These are phyloP conservation scores for Aspergillus sergii DNA, from an alignment of 2,329 filamentous ascomycete genomes.

Conservation along the genomic window DNA sequence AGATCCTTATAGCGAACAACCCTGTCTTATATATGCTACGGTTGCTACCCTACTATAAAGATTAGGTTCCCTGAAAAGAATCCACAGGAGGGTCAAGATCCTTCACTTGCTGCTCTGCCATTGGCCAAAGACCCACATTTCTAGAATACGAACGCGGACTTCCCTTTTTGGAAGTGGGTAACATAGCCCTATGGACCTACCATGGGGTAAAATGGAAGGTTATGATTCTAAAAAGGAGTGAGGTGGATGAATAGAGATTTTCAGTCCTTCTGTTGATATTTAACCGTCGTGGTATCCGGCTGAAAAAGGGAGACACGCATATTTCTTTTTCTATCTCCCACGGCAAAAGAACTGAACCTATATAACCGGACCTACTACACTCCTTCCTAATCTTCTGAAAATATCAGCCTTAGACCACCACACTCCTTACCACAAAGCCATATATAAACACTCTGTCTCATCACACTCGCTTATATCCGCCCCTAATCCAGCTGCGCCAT, in stretches of 20 bases:
- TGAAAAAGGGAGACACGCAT: rapidly evolving
- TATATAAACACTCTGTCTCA: neutral
- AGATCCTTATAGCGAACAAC: neutral
- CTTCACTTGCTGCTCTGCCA: neutral
- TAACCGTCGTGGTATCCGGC: neutral
- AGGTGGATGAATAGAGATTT: neutral
- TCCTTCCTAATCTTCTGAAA: neutral
- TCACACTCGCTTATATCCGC: neutral
- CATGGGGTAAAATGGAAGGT: neutral
- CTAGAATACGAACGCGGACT: neutral
- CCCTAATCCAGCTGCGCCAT: neutral
- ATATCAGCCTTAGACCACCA: neutral
- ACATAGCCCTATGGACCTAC: neutral
- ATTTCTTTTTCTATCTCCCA: neutral
- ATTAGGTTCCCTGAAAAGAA: neutral
- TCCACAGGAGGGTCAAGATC: neutral
- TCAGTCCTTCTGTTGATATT: neutral
- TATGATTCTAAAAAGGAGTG: neutral
- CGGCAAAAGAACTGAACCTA: neutral
- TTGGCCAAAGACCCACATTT: neutral
- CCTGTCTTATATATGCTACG: neutral
- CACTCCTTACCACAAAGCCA: neutral
- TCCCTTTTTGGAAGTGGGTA: neutral
- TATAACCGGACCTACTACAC: neutral
- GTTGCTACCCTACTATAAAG: neutral